Evolutionary conservation across 495 filamentous ascomycete species (phyloP), one percentile per base, ranked within the genome.

Genomic region (Lophiotrema nucula): DNA sequence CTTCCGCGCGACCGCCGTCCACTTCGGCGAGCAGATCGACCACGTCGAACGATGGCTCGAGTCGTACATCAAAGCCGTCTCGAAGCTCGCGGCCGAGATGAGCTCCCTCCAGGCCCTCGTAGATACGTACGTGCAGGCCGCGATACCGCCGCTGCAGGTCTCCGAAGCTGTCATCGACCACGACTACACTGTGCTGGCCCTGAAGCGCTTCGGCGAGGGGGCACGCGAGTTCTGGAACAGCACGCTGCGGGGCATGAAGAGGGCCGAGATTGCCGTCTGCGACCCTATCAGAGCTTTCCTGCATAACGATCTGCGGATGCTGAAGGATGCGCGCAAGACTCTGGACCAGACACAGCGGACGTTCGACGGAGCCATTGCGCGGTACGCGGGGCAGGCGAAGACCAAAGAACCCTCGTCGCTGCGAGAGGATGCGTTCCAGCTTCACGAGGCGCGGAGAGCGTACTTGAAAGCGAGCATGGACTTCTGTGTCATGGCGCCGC

Each of bases 401-500:
- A 87, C 89, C 2, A 97, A 97, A 72, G 93, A 98, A 69, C 82
- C 91, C 5, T 95, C 90, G 12, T 80, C 89, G 0, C 76, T 98
- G 48, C 78, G 95, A 44, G 93, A 98, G 70, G 93, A 98, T 72
- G 92, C 95, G 0, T 98, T 97, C 66, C 86, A 93, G 70, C 84
- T 98, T 31, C 93, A 96, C 61, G 95, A 97, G 78, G 88, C 91
- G 15, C 83, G 92, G 45, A 92, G 91, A 71, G 83, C 84, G 16
- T 98, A 97, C 67, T 78, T 97, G 21, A 92, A 88, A 72, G 87
- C 91, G 0, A 90, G 89, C 6, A 83, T 97, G 82, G 93, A 98
- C 70, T 97, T 91, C 62, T 93, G 89, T 60, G 82, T 95, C 38
- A 79, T 87, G 46, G 90, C 88, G 16, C 91, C 95, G 5, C 87